Evolutionary conservation across 2,329 filamentous ascomycete species (phyloP).

Genomic region (Ophiocordyceps camponoti-leonardi): DNA sequence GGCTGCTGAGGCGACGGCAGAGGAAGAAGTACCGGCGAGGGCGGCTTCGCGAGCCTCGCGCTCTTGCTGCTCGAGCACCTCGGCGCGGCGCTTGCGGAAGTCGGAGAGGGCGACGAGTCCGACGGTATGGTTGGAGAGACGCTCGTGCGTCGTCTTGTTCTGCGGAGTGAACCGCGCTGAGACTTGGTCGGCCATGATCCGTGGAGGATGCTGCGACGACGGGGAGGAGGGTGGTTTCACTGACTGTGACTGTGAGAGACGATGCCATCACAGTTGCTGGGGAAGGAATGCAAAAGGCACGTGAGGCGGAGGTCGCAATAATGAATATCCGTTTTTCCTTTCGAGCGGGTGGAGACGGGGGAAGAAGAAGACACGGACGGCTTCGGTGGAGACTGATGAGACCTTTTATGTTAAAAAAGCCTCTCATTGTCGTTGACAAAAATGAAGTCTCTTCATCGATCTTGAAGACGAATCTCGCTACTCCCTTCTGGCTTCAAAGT

Average conservation of each 20-base stretch:
- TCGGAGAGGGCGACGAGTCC: slow-evolving; percentile 84
- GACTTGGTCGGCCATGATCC: slow-evolving; percentile 24
- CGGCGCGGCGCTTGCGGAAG: slow-evolving; percentile 87
- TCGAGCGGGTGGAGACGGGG: too few species aligned
- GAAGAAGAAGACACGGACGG: too few species aligned
- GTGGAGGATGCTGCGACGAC: background rate
- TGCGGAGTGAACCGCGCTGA: slow-evolving; percentile 55
- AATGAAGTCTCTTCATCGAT: too few species aligned
- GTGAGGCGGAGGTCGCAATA: too few species aligned
- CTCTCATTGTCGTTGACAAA: too few species aligned
- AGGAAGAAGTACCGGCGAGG: slow-evolving; percentile 25
- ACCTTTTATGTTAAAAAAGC: too few species aligned
- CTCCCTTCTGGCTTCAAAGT: too few species aligned
- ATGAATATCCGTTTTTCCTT: too few species aligned
- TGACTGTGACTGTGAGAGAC: background rate
- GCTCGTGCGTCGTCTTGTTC: slow-evolving; percentile 60
- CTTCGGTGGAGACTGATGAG: too few species aligned
- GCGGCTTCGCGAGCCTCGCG: slow-evolving; percentile 54
- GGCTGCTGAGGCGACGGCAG: slow-evolving; percentile 29
- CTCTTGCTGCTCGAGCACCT: slow-evolving; percentile 83
- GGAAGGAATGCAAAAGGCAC: too few species aligned
- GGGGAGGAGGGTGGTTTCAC: background rate
- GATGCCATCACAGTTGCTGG: too few species aligned
- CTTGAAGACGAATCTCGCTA: too few species aligned
- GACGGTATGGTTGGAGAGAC: slow-evolving; percentile 72